Evolutionary conservation across 2,329 filamentous ascomycete genomes (phyloP), one percentile per base, ranked within the genome.

Genomic region (Elsinoe fawcettii): DNA sequence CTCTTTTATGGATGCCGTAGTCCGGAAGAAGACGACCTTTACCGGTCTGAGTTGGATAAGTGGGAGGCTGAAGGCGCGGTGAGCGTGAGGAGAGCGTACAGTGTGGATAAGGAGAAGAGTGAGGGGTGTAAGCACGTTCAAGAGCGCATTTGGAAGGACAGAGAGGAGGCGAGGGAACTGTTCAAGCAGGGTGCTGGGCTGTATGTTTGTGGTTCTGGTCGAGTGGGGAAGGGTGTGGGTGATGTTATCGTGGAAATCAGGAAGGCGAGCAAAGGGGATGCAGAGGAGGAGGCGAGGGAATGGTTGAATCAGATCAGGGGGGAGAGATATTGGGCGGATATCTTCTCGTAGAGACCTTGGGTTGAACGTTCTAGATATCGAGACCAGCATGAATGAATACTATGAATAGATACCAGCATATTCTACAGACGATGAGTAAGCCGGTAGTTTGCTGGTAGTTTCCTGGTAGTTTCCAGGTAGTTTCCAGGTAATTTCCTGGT

Each of bases 41-140:
- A 88, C 69, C 70, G 75, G 0, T 76, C 79, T 0, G 79, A 83
- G 60, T 69, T 87, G 2, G 75, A 76, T 12, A 67, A 65, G 5
- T 90, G 86, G 86, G 76, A 83, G 64, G 60, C 66, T 0, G 65
- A 75, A 0, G 85, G 85, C 2, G 83, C 78, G 0, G 83, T 89
- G 0, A 74, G 78, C 1, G 76, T 89, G 0, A 74, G 77, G 0
- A 77, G 81, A 61, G 83, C 85, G 0, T 89, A 79, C 66, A 84
- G 80, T 51, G 75, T 74, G 3, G 63, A 66, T 8, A 58, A 67
- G 2, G 67, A 70, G 3, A 47, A 58, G 54, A 77, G 77, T 0
- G 68, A 75, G 5, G 81, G 78, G 0, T 80, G 72, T 62, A 74
- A 73, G 60, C 75, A 82, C 60, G 77, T 81, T 1, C 79, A 81